Percentiles rank a stretch among this genome's conserved stretches.
Conservation (phyloP, 805 yeast species). For the Lachancea meyersii region DNA sequence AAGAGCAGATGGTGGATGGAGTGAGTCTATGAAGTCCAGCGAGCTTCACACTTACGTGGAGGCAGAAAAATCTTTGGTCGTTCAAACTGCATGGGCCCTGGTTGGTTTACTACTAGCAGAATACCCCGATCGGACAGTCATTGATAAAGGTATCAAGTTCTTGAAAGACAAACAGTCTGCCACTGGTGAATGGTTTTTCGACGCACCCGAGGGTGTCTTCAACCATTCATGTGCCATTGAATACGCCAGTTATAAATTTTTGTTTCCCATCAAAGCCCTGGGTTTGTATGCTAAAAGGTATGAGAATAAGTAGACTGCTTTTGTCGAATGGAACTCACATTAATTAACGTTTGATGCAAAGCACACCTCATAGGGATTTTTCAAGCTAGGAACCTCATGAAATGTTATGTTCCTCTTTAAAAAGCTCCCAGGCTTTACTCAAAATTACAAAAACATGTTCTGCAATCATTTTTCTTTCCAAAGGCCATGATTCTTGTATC, state of each 20-base stretch:
- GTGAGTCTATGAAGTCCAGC: slow-evolving; percentile 86
- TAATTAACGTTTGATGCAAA: too few relatives aligned
- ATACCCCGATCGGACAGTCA: slow-evolving; percentile 63
- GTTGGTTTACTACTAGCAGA: slow-evolving; percentile 75
- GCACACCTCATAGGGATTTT: too few relatives aligned
- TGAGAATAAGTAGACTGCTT: not conserved
- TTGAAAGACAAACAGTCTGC: slow-evolving; percentile 59
- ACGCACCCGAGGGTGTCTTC: slow-evolving; percentile 90
- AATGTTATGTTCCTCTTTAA: slow-evolving; percentile 50
- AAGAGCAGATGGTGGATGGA: slow-evolving; percentile 92
- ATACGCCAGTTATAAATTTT: slow-evolving; percentile 85
- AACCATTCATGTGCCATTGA: slow-evolving; percentile 93
- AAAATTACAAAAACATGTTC: slow-evolving; percentile 78
- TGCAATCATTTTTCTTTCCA: slow-evolving; percentile 76
- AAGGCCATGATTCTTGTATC: slow-evolving; percentile 44
- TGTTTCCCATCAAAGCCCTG: slow-evolving; percentile 88
- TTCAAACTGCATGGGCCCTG: slow-evolving; percentile 90
- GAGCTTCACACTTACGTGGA: slow-evolving; percentile 75
- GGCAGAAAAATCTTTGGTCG: slow-evolving; percentile 56
- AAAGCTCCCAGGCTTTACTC: slow-evolving; percentile 86
- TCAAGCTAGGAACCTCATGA: too few relatives aligned
- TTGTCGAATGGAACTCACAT: too few relatives aligned
- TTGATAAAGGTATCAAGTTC: slow-evolving; percentile 56
- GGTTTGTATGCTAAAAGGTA: slow-evolving; percentile 50
- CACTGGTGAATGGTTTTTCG: slow-evolving; percentile 82